A percentile compares a stretch with the other conserved stretches of the same genome.
phyloP scores from a whole-genome alignment of 164 flowering plant genomes.

The Pachysandra terminalis region DNA sequence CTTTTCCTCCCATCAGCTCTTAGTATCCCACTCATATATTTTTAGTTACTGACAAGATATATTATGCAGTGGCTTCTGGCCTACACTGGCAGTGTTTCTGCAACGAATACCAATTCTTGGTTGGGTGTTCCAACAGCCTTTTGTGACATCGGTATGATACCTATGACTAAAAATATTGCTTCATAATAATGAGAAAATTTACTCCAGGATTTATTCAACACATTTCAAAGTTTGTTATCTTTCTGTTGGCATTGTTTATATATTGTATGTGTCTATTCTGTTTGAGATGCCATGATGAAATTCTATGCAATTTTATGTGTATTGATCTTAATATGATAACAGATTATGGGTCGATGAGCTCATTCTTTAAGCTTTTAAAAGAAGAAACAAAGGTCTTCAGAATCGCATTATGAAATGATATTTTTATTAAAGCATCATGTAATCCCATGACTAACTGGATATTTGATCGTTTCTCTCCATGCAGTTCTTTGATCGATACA shows the following conservation, averaged over 20 bases:
- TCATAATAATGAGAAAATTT: background rate
- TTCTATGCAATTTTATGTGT: background rate
- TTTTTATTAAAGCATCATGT: too few species aligned
- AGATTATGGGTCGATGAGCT: background rate
- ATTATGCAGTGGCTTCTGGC: slow-evolving; percentile 91
- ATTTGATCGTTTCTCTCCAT: background rate
- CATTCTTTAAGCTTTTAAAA: too few species aligned
- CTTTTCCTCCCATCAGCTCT: background rate
- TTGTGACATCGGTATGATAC: slow-evolving; percentile 72
- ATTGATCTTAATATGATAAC: background rate
- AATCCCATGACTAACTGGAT: background rate
- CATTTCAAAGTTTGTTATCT: too few species aligned
- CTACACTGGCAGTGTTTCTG: slow-evolving; percentile 81
- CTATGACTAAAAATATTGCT: background rate
- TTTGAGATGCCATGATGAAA: background rate
- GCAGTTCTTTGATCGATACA: slow-evolving; percentile 30
- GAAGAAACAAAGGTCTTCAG: background rate
- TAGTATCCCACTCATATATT: too few species aligned
- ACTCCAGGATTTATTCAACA: too few species aligned
- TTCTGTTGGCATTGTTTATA: background rate
- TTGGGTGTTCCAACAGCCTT: slow-evolving; percentile 92
- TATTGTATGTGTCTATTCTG: too few species aligned
- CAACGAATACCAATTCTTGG: slow-evolving; percentile 93
- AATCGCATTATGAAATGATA: background rate
- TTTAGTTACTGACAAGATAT: slow-evolving; percentile 15